Percentiles rank a stretch among this genome's conserved stretches.
Conservation (phyloP, 2,329 filamentous ascomycete genomes). For the Ascochyta rabiei region DNA sequence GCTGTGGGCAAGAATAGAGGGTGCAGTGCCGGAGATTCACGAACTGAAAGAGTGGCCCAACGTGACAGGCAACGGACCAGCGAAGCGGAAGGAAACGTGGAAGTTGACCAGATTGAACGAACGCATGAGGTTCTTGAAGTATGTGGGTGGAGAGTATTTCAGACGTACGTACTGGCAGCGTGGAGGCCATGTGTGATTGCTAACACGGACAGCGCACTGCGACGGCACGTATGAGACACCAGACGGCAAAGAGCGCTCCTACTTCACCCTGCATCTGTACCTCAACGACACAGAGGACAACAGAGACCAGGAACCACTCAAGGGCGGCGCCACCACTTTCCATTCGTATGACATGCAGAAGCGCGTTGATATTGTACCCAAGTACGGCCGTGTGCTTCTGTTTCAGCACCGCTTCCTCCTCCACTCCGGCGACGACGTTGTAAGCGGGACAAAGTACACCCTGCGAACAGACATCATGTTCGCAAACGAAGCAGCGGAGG, state of each 20-base stretch:
- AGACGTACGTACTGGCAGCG: slow-evolving; percentile 46
- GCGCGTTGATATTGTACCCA: slow-evolving; percentile 56
- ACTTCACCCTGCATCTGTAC: slow-evolving; percentile 64
- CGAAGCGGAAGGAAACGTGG: slow-evolving; percentile 53
- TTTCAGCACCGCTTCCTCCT: slow-evolving; percentile 62
- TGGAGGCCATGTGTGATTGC: not conserved
- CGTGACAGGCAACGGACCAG: slow-evolving; percentile 55
- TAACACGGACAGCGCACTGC: slow-evolving; percentile 61
- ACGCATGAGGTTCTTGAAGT: slow-evolving; percentile 76
- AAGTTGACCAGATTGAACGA: slow-evolving; percentile 66
- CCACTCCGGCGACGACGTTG: slow-evolving; percentile 62
- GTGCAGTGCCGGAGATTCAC: slow-evolving; percentile 56
- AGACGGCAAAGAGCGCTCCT: slow-evolving; percentile 57
- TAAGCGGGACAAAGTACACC: slow-evolving; percentile 61
- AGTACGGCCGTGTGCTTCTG: slow-evolving; percentile 58
- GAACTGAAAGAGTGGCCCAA: slow-evolving; percentile 44
- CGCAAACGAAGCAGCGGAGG: slow-evolving; percentile 32
- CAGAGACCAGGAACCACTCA: slow-evolving; percentile 43
- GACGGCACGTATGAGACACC: slow-evolving; percentile 69
- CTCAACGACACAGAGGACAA: slow-evolving; percentile 53
- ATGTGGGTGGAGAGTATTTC: slow-evolving; percentile 75
- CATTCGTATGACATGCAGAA: slow-evolving; percentile 41
- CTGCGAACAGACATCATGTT: slow-evolving; percentile 64
- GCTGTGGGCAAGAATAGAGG: slow-evolving; percentile 64
- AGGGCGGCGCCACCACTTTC: slow-evolving; percentile 63